Conservation (phyloP, 106 monocot genomes). For the Allium cepa region DNA sequence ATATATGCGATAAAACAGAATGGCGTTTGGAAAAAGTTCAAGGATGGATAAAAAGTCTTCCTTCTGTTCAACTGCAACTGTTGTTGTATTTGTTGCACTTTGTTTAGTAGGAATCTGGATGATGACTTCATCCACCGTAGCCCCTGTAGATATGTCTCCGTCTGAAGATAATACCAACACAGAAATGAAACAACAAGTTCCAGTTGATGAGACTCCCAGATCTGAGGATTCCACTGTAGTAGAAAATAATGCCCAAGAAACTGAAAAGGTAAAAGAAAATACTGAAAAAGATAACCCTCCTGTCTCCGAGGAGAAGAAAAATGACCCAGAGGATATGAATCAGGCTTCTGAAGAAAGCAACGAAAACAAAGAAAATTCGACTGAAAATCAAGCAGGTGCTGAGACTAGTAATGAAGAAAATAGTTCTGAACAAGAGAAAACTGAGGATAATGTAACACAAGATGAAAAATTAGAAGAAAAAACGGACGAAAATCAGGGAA, state of each 20-base stretch:
- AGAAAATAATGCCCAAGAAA: neutral
- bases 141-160: conserved; percentile 36
- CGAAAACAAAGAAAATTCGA: conserved; percentile 14
- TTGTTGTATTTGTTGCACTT: conserved; percentile 61
- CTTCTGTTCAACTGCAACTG: conserved; percentile 37
- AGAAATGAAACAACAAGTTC: conserved; percentile 17
- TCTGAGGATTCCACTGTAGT: conserved; percentile 10
- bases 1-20: conserved; percentile 9
- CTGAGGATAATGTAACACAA: conserved; percentile 17
- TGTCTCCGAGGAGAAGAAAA: conserved; percentile 9
- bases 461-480: conserved; percentile 13
- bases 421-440: conserved; percentile 18
- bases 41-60: conserved; percentile 30
- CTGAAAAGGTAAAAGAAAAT: conserved; percentile 20
- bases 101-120: conserved; percentile 75
- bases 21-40: conserved; percentile 49
- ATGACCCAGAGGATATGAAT: conserved; percentile 10
- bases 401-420: neutral
- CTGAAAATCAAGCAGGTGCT: conserved; percentile 13
- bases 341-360: conserved; percentile 23
- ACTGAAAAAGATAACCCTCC: conserved; percentile 21
- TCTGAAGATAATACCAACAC: conserved; percentile 3
- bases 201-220: conserved; percentile 15
- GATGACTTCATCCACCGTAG: conserved; percentile 40
- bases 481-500: conserved; percentile 22